Base-by-base conservation (phyloP, 1,284 basidiomycete species). In the Moniliophthora roreri region DNA sequence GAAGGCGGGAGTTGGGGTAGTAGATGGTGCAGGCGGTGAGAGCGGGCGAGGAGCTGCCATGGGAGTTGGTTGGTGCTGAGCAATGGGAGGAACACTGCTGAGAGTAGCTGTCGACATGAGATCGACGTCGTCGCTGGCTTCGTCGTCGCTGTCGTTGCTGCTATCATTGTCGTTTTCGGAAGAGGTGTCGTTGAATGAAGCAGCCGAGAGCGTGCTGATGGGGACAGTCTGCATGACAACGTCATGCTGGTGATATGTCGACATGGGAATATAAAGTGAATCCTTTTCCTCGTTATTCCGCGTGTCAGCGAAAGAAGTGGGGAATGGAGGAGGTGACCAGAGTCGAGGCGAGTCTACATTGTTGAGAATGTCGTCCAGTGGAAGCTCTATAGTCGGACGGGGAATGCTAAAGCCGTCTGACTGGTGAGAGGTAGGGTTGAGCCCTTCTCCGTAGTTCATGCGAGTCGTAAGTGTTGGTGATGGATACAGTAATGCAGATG, bases 371-470 rank as follows among this genome's bases (percentile, higher is more conserved):
- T 91, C 88, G 58, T 91, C 89, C 21, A 91, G 78, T 8, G 85
- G 84, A 28, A 91, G 79, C 65, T 91, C 88, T 61, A 91, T 90
- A 32, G 88, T 91, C 0, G 89, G 89, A 10, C 88, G 82, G 15
- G 78, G 66, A 57, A 91, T 82, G 67, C 78, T 79, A 63, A 91
- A 81, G 35, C 75, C 71, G 56, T 83, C 80, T 28, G 58, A 69
- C 67, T 16, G 73, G 47, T 66, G 63, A 38, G 66, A 66, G 54
- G 75, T 73, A 58, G 72, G 65, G 62, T 73, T 77, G 62, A 83
- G 74, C 47, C 82, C 87, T 67, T 90, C 88, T 54, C 87, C 88
- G 66, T 90, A 90, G 61, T 81, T 87, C 77, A 86, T 80, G 52
- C 76, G 67, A 57, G 76, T 86, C 66, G 84, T 80, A 46, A 84